Evolutionary conservation across 345 rosid genomes (phyloP).

Genomic region (Jatropha curcas): DNA sequence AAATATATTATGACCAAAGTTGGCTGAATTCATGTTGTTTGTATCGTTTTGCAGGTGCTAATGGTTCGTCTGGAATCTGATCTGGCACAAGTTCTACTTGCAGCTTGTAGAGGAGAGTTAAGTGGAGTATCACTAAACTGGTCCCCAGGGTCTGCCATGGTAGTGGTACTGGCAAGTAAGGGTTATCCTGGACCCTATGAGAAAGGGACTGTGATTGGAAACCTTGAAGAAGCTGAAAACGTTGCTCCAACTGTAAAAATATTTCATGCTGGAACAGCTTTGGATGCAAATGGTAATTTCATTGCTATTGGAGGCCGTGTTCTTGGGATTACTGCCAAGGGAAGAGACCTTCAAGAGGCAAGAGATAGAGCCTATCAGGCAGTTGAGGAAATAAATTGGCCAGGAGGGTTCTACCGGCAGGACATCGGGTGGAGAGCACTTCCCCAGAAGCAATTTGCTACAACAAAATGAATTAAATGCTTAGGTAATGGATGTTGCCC

Average conservation of each 20-base stretch:
- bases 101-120: slow-evolving; percentile 81
- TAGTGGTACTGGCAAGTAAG: slow-evolving; percentile 92
- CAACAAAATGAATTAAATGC: neutral
- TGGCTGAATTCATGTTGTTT: neutral
- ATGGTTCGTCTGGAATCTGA: slow-evolving; percentile 90
- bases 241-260: slow-evolving; percentile 65
- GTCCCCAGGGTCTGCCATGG: slow-evolving; percentile 92
- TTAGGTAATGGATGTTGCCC: neutral
- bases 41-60: slow-evolving; percentile 50
- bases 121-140: slow-evolving; percentile 61
- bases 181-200: slow-evolving; percentile 86
- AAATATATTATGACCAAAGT: neutral
- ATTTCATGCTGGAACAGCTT: slow-evolving; percentile 80
- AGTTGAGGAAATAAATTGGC: slow-evolving; percentile 75
- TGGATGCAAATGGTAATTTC: slow-evolving; percentile 60
- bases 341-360: slow-evolving; percentile 78
- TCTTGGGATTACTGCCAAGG: slow-evolving; percentile 85
- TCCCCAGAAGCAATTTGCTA: slow-evolving; percentile 11
- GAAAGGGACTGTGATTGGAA: slow-evolving; percentile 67
- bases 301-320: slow-evolving; percentile 86
- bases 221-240: slow-evolving; percentile 75
- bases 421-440: slow-evolving; percentile 98
- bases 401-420: slow-evolving; percentile 73
- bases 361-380: slow-evolving; percentile 67
- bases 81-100: slow-evolving; percentile 72